phyloP scores from a whole-genome alignment of 73 alveolate genomes.

The Paraurostyla sp. region DNA sequence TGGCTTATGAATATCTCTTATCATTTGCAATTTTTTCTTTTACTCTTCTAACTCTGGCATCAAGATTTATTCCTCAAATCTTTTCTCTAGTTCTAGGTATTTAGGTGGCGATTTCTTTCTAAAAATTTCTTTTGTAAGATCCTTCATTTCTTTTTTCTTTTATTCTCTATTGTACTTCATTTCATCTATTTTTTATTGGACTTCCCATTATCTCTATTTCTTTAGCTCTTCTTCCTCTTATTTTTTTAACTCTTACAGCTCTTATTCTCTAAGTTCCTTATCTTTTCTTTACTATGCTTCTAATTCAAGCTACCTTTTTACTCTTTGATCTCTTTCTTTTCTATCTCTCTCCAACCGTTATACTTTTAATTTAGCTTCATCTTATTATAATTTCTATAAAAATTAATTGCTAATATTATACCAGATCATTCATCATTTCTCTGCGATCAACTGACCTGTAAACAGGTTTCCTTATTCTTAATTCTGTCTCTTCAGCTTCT shows the following conservation, averaged over 20 bases:
- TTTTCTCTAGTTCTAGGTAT: slow-evolving; percentile 4
- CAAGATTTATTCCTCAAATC: not conserved
- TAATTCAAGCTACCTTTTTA: not conserved
- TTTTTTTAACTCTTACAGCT: not conserved
- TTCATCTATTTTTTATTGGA: not conserved
- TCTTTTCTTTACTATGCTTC: not conserved
- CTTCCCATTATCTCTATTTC: not conserved
- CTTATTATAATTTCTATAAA: not conserved
- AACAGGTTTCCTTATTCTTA: slow-evolving; percentile 3
- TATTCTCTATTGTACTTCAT: not conserved
- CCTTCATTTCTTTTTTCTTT: slow-evolving; percentile 1
- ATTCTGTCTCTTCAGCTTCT: not conserved
- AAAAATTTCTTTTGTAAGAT: not conserved
- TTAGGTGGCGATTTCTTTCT: slow-evolving; percentile 9
- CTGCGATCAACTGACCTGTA: slow-evolving; percentile 17
- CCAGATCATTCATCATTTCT: slow-evolving; percentile 14
- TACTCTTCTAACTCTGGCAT: slow-evolving; percentile 48
- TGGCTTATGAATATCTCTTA: slow-evolving; percentile 36
- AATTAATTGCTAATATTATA: not conserved
- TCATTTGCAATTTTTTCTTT: slow-evolving; percentile 10
- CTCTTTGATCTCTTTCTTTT: not conserved
- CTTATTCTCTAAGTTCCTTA: not conserved
- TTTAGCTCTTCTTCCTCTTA: slow-evolving; percentile 8
- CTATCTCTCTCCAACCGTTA: not conserved
- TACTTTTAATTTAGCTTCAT: not conserved